phyloP scores from a whole-genome alignment of 176 grass and related monocot genomes.

The Zizania latifolia region DNA sequence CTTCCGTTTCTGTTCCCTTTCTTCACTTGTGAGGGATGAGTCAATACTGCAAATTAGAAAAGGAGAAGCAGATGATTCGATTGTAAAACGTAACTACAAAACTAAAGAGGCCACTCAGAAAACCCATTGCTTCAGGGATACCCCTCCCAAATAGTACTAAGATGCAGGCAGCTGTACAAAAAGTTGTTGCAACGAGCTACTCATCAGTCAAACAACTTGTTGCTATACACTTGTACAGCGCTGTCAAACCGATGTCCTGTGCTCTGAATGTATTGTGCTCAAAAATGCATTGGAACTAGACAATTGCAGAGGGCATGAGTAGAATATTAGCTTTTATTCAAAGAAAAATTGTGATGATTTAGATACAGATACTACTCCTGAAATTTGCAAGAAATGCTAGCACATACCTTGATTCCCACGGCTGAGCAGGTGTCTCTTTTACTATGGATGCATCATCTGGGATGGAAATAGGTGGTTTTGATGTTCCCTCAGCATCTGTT shows the following conservation, averaged over 20 bases:
- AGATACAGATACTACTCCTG: neutral
- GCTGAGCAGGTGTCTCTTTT: conserved; percentile 39
- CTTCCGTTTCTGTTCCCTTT: conserved; percentile 81
- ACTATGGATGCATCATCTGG: conserved; percentile 32
- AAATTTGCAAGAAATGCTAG: neutral
- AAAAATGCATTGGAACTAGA: neutral
- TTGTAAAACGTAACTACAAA: neutral
- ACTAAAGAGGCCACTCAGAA: neutral
- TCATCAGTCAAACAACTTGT: neutral
- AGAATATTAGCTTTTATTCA: neutral
- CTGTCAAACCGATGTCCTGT: neutral
- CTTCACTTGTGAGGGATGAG: conserved; percentile 62
- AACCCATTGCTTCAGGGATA: neutral
- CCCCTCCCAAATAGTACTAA: neutral
- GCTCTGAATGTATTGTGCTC: neutral
- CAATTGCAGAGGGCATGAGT: neutral
- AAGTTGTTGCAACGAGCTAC: neutral
- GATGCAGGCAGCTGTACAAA: neutral
- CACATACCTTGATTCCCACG: conserved; percentile 58
- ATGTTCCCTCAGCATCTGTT: conserved; percentile 59
- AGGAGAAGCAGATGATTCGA: neutral
- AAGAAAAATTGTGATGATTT: neutral
- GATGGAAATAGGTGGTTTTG: conserved; percentile 51
- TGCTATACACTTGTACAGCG: neutral
- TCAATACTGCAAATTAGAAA: conserved; percentile 47